Percentiles rank a stretch among this genome's conserved stretches.
Evolutionary conservation across 2,329 filamentous ascomycete species (phyloP).

Genomic region (Aspergillus sp.): DNA sequence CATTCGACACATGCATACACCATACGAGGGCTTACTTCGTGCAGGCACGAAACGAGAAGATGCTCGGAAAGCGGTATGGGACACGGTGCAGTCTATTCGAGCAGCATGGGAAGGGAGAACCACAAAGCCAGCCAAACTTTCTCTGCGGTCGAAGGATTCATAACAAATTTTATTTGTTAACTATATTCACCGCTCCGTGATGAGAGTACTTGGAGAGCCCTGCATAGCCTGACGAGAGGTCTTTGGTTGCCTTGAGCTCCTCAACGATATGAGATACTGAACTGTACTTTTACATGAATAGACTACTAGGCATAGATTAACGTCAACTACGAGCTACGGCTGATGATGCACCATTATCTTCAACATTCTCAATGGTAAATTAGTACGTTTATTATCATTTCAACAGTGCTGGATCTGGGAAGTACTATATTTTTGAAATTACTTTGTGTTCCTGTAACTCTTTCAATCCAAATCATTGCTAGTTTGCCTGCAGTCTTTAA

Average conservation of each 20-base stretch:
- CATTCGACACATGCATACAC: slow-evolving; percentile 48
- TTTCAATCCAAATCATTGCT: too few relatives aligned
- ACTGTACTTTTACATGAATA: slow-evolving; percentile 17
- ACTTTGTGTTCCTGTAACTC: too few relatives aligned
- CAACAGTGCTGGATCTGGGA: neutral
- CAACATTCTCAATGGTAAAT: neutral
- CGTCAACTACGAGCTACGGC: neutral
- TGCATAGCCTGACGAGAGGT: neutral
- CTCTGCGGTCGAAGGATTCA: slow-evolving; percentile 18
- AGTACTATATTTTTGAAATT: too few relatives aligned
- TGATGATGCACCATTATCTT: slow-evolving; percentile 6
- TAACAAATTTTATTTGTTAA: slow-evolving; percentile 1
- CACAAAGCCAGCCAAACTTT: slow-evolving; percentile 10
- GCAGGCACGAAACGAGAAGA: slow-evolving; percentile 29
- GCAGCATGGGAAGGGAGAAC: slow-evolving; percentile 36
- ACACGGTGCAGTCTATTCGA: slow-evolving; percentile 33
- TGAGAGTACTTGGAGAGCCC: neutral
- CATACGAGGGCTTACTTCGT: slow-evolving; percentile 43
- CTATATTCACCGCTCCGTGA: neutral
- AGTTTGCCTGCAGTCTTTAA: neutral
- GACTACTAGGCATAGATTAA: slow-evolving; percentile 9
- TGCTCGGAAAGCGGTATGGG: slow-evolving; percentile 40
- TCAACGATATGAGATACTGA: slow-evolving; percentile 13
- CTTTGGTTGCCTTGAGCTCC: neutral
- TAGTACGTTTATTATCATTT: too few relatives aligned